Evolutionary conservation across 805 yeast genomes (phyloP), one percentile per base, ranked within the genome.

Genomic region (Yamadazyma endophytica): DNA sequence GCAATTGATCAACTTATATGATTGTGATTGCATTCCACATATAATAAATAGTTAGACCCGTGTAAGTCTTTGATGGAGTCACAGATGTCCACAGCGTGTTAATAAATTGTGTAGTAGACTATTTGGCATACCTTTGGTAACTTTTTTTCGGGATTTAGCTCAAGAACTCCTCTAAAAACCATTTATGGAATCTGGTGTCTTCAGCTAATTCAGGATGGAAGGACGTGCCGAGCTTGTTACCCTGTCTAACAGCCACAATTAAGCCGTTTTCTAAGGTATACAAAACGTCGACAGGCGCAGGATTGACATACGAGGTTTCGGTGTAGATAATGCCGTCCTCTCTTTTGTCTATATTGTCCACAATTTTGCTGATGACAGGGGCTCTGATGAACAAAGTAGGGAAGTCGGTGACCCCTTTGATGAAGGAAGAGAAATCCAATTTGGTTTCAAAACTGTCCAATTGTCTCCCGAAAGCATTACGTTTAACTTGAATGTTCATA

Each of bases 401-500:
- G 38, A 71, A 69, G n/a, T 49, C 44, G 8, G 42, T 41, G 6
- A 67, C 52, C 2, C 58, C 66, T 3, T 61, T 61, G n/a, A 72
- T 67, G 41, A 72, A 64, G n/a, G 42, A 22, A 13, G 60, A 48
- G 35, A 64, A 64, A 41, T 73, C 73, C 37, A 80, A 57, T 0
- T 45, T 44, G 23, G 60, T 53, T 11, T 63, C 69, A 44, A 84
- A 84, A 11, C 85, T 78, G 39, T 81, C 82, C 20, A 78, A 48
- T 49, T 84, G 92, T 42, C 92, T 60, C 1, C 94, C 94, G 57
- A 82, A 84, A 1, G 87, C 87, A 50, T 84, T 84, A 33, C 94
- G 60, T 29, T 70, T 68, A 14, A 82, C 85, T 20, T 66, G 62
- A 4, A 83, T 75, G 43, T 77, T 74, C 46, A 84, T 54, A 1